Evolutionary conservation across 768 basidiomycete species (phyloP).

Genomic region (Ephemerocybe angulata): DNA sequence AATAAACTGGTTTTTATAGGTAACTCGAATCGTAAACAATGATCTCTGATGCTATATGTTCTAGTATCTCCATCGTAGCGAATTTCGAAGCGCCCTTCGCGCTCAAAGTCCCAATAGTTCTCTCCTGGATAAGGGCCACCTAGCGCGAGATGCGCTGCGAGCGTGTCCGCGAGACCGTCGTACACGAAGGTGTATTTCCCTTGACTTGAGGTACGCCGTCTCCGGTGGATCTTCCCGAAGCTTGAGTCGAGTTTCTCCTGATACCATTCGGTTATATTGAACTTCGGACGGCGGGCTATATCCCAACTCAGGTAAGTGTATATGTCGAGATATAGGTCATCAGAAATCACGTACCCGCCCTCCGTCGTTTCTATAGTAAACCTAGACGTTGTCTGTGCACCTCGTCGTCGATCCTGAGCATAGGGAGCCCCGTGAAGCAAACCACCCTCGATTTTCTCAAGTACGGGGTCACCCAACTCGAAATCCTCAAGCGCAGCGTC

Average conservation of each 20-base stretch:
- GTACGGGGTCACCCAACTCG: not conserved
- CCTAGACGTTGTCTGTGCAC: not conserved
- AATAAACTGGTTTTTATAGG: not conserved
- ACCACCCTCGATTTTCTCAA: not conserved
- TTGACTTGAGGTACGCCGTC: too few species aligned
- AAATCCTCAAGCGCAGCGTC: not conserved
- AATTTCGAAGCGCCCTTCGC: not conserved
- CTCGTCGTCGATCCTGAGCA: not conserved
- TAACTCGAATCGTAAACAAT: not conserved
- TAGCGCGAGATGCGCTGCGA: too few species aligned
- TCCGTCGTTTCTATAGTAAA: not conserved
- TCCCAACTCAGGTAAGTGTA: not conserved
- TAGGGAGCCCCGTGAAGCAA: not conserved
- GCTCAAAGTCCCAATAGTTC: too few species aligned
- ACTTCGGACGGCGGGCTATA: slow-evolving; percentile 1
- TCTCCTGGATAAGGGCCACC: not conserved
- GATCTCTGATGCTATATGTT: not conserved
- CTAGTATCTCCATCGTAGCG: not conserved
- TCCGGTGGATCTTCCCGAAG: too few species aligned
- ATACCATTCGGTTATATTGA: slow-evolving; percentile 9
- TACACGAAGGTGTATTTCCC: too few species aligned
- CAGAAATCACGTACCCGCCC: not conserved
- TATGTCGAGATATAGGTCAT: not conserved
- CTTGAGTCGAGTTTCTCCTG: not conserved
- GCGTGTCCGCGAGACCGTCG: too few species aligned